Conservation (phyloP, 2,329 filamentous ascomycete species). For the Penicillium sp. region DNA sequence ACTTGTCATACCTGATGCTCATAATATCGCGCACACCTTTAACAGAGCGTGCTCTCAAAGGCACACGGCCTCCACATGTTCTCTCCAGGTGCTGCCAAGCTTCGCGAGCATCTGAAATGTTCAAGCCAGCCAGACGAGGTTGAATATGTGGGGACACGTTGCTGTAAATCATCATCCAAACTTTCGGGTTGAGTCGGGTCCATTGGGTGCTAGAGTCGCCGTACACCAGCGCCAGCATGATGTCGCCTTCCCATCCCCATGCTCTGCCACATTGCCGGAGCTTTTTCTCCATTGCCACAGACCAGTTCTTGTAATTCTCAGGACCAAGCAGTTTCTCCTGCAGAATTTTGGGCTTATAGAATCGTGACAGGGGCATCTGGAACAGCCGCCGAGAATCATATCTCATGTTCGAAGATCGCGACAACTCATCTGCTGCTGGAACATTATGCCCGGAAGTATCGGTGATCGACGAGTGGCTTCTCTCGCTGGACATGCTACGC, state of each 20-base stretch:
- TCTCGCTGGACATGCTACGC: not conserved
- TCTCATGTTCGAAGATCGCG: not conserved
- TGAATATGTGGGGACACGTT: conserved; percentile 5
- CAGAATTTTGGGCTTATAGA: not conserved
- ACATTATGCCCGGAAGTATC: not conserved
- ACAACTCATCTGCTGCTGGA: not conserved
- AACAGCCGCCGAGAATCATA: not conserved
- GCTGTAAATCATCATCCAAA: conserved; percentile 2
- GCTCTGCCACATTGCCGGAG: not conserved
- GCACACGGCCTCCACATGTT: not conserved
- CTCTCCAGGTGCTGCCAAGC: conserved; percentile 3
- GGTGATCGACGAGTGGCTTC: not conserved
- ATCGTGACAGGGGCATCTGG: not conserved
- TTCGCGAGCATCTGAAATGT: not conserved
- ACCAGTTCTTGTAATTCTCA: conserved; percentile 7
- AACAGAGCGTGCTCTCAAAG: not conserved
- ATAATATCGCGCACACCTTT: conserved; percentile 1
- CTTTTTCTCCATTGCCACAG: not conserved
- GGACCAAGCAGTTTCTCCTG: conserved; percentile 2
- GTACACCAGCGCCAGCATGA: not conserved
- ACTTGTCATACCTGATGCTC: conserved; percentile 3
- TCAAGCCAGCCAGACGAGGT: not conserved
- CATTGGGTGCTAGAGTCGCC: not conserved
- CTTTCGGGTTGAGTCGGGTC: not conserved
- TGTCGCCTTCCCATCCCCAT: not conserved